Conservation (phyloP, 805 yeast species). For the Teunomyces tritomae region DNA sequence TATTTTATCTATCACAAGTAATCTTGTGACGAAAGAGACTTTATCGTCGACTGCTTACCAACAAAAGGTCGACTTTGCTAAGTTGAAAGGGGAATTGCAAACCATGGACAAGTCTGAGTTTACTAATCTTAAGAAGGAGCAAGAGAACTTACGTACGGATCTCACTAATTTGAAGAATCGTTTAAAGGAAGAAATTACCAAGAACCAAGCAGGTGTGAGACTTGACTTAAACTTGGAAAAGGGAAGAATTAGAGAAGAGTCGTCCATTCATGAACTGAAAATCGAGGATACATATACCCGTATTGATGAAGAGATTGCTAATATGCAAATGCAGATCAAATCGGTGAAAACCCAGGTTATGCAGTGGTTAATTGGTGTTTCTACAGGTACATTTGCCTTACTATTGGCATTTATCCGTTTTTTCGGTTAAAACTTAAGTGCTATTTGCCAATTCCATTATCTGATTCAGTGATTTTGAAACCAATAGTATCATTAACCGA, state of each 20-base stretch:
- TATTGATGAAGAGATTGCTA: slow-evolving; percentile 92
- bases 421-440: slow-evolving; percentile 43
- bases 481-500: too few relatives aligned
- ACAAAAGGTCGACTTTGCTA: slow-evolving; percentile 95
- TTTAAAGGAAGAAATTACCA: slow-evolving; percentile 87
- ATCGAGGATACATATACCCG: slow-evolving; percentile 93
- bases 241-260: slow-evolving; percentile 92
- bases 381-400: slow-evolving; percentile 96
- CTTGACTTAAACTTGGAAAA: slow-evolving; percentile 90
- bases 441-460: neutral
- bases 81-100: slow-evolving; percentile 86
- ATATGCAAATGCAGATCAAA: slow-evolving; percentile 93
- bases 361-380: slow-evolving; percentile 98
- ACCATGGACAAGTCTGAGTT: slow-evolving; percentile 85
- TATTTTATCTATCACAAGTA: slow-evolving; percentile 66
- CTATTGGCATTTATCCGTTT: slow-evolving; percentile 88
- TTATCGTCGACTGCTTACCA: slow-evolving; percentile 85
- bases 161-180: slow-evolving; percentile 81
- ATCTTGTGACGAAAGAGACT: slow-evolving; percentile 81
- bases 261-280: slow-evolving; percentile 87
- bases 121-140: slow-evolving; percentile 77
- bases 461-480: too few relatives aligned
- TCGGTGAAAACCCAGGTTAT: slow-evolving; percentile 93
- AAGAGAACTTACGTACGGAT: slow-evolving; percentile 79
- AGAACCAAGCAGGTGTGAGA: slow-evolving; percentile 84